These are phyloP conservation scores for Neopestalotiopsis clavispora DNA, from an alignment of 2,329 filamentous ascomycete species.

Conservation along the genomic window DNA sequence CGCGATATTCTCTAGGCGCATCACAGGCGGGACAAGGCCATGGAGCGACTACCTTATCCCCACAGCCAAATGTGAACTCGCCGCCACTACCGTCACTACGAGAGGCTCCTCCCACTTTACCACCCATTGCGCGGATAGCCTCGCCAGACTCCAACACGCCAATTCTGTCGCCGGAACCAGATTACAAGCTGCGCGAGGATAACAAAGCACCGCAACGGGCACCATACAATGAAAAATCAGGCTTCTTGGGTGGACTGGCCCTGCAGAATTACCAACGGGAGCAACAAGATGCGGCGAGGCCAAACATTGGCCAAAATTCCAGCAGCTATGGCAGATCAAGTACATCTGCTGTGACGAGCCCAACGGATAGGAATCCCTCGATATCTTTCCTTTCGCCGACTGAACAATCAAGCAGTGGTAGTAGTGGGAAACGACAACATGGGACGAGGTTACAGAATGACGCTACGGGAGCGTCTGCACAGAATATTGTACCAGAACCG, in stretches of 20 bases:
- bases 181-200: slow-evolving; percentile 25
- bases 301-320: slow-evolving; percentile 25
- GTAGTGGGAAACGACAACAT: slow-evolving; percentile 47
- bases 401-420: slow-evolving; percentile 46
- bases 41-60: slow-evolving; percentile 22
- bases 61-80: slow-evolving; percentile 9
- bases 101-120: slow-evolving; percentile 37
- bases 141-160: slow-evolving; percentile 42
- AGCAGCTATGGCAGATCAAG: slow-evolving; percentile 22
- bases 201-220: slow-evolving; percentile 38
- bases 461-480: slow-evolving; percentile 35
- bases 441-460: slow-evolving; percentile 47
- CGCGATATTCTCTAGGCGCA: slow-evolving; percentile 31
- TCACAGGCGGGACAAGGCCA: slow-evolving; percentile 35
- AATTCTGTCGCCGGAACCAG: slow-evolving; percentile 23
- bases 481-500: slow-evolving; percentile 40
- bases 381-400: slow-evolving; percentile 56
- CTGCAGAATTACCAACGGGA: slow-evolving; percentile 55
- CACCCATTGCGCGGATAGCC: slow-evolving; percentile 55
- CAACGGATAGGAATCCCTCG: slow-evolving; percentile 29
- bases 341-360: slow-evolving; percentile 32
- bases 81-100: slow-evolving; percentile 23
- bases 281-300: slow-evolving; percentile 30
- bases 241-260: slow-evolving; percentile 62
- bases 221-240: slow-evolving; percentile 43